Evolutionary conservation across 345 rosid species (phyloP), one percentile per base, ranked within the genome.

Genomic region (Erodium maritimum): DNA sequence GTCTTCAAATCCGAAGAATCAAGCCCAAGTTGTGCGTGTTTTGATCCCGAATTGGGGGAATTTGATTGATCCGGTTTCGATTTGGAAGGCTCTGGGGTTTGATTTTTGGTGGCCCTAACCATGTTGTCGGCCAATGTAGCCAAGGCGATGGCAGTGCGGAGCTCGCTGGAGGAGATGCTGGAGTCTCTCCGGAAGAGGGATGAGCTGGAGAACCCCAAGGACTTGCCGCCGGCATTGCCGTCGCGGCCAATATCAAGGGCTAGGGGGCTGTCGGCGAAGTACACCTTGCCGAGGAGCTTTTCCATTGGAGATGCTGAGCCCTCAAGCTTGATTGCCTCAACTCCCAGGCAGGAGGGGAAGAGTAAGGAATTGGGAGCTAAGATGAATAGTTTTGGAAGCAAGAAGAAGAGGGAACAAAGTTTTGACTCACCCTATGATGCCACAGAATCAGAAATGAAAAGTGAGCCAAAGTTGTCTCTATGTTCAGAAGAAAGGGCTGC

Each of bases 101-200:
- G 25, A 23, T 14, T 54, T 50, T 18, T 16, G 1, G 17, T 18
- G 14, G 21, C 4, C 52, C 19, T 5, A 45, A 90, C 82, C 83
- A 93, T 89, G 94, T 62, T 93, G 67, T 88, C 98, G 8, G 77
- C 89, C 25, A 83, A n/a, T n/a, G n/a, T n/a, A 94, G 50, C 95
- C 95, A n/a, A n/a, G 3, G 55, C 76, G 13, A 61, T 73, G 10
- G 59, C 78, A 66, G 78, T 78, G 55, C 85, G 82, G 65, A 93
- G 99, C 77, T 93, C 99, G 17, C 66, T 93, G 21, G 99, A 93
- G 81, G 99, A 80, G 79, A 93, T 93, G 99, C 70, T 93, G 33
- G 95, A 86, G 23, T 82, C 91, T 17, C 80, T 93, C 37, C 76
- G 91, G 57, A 72, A 72, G 69, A 81, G 69, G 25, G 96, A 93